Conservation (phyloP, 805 yeast species). For the Spathaspora girioi region DNA sequence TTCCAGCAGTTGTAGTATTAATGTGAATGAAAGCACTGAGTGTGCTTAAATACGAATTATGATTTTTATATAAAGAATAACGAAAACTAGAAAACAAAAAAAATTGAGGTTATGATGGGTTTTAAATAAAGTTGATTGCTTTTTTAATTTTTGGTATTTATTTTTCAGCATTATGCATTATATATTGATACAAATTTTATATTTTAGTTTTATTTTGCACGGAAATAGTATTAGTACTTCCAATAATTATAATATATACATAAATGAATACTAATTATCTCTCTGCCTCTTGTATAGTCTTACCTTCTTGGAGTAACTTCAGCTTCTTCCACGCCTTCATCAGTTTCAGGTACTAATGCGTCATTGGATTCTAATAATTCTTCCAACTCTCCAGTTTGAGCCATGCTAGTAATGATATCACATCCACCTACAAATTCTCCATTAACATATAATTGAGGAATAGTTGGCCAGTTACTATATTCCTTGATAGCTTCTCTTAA, state of each 20-base stretch:
- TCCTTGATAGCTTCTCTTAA: constrained; percentile 95
- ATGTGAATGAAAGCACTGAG: not conserved
- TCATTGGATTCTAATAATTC: constrained; percentile 76
- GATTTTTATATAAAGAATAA: not conserved
- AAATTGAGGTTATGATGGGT: not conserved
- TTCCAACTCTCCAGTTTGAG: constrained; percentile 84
- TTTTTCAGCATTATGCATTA: not conserved
- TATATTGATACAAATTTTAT: not conserved
- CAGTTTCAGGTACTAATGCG: constrained; percentile 78
- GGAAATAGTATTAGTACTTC: not conserved
- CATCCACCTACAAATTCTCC: constrained; percentile 97
- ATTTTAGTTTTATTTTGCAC: not conserved
- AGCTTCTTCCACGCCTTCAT: constrained; percentile 27
- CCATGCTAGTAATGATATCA: constrained; percentile 90
- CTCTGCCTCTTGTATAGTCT: not conserved
- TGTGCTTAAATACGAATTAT: constrained; percentile 1
- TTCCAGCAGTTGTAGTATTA: not conserved
- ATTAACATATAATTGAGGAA: constrained; percentile 90
- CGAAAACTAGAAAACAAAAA: not conserved
- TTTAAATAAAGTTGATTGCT: not conserved
- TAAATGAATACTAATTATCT: not conserved
- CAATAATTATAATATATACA: not conserved
- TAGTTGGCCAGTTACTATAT: constrained; percentile 96
- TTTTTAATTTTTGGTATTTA: not conserved
- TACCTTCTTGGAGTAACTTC: constrained; percentile 28